Percentiles rank a stretch among this genome's conserved stretches.
These are phyloP conservation scores for Strigomonas culicis DNA, from an alignment of 208 protist species.

Conservation along the genomic window DNA sequence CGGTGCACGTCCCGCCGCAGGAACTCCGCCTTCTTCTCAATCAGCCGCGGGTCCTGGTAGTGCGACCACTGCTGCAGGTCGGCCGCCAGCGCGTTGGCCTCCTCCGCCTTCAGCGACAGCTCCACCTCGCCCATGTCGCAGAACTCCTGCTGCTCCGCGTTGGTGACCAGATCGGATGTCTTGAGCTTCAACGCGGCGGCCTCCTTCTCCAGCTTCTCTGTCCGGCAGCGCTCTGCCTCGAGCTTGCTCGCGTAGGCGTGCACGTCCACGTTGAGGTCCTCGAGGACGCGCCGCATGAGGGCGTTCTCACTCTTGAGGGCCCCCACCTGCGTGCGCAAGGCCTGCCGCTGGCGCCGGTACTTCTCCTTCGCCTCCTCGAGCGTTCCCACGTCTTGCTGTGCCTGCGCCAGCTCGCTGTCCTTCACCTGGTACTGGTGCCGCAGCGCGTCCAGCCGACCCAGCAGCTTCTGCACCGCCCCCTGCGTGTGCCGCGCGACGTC, in stretches of 20 bases:
- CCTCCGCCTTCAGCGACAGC: conserved; percentile 32
- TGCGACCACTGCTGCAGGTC: conserved; percentile 17
- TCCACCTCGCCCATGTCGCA: conserved; percentile 43
- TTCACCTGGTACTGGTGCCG: neutral
- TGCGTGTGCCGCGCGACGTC: neutral
- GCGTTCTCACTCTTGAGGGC: conserved; percentile 25
- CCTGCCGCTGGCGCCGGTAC: conserved; percentile 21
- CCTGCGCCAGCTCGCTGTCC: neutral
- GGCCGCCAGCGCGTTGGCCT: conserved; percentile 20
- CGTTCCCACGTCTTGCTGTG: conserved; percentile 7
- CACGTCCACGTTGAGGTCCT: conserved; percentile 34
- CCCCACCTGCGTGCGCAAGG: conserved; percentile 15
- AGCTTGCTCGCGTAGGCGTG: conserved; percentile 18
- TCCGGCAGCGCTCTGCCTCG: conserved; percentile 13
- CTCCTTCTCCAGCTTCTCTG: conserved; percentile 20
- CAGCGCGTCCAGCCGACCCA: neutral
- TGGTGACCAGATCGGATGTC: conserved; percentile 21
- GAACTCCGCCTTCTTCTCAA: conserved; percentile 23
- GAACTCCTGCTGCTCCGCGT: conserved; percentile 44
- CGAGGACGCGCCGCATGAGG: conserved; percentile 27
- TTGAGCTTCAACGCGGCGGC: conserved; percentile 14
- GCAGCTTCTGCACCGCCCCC: neutral
- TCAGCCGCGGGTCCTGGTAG: conserved; percentile 22
- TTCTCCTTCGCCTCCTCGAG: conserved; percentile 21
- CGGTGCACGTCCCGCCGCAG: conserved; percentile 13